Conservation (phyloP, 371 early-diverging fungal genomes). For the Mortierella sp. region DNA sequence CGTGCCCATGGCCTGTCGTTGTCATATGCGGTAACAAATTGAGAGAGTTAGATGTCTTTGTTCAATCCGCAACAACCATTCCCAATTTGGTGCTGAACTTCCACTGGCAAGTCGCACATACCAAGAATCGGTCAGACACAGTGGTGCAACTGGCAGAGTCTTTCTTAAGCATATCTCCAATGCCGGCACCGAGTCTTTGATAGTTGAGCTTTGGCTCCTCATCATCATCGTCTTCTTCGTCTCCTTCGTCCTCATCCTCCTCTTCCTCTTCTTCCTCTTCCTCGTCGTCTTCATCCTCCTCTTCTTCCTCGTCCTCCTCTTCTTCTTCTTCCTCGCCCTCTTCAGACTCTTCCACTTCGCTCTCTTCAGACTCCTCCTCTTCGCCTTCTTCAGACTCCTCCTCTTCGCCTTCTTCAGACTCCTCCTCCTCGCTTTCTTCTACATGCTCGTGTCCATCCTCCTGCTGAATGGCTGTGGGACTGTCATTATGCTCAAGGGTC, state of each 20-base stretch:
- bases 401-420: conserved; percentile 75
- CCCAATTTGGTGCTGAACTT: background rate
- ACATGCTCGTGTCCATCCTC: conserved; percentile 33
- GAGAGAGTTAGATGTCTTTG: background rate
- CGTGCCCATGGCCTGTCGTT: conserved; percentile 89
- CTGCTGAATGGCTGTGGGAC: conserved; percentile 8
- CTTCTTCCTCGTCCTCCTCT: conserved; percentile 35
- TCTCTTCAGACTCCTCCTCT: background rate
- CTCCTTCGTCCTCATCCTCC: conserved; percentile 60
- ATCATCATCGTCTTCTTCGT: conserved; percentile 71
- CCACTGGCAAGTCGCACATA: conserved; percentile 44
- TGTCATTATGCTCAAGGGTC: conserved; percentile 20
- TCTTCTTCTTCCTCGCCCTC: conserved; percentile 27
- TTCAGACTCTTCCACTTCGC: conserved; percentile 14
- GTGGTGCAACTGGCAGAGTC: conserved; percentile 88
- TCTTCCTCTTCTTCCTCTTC: conserved; percentile 44
- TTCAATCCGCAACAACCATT: background rate
- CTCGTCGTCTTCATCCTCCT: conserved; percentile 40
- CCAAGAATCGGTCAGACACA: conserved; percentile 88
- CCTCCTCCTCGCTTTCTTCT: conserved; percentile 60
- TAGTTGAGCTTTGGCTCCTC: conserved; percentile 94
- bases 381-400: conserved; percentile 76
- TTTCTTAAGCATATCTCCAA: conserved; percentile 84
- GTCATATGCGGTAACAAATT: background rate
- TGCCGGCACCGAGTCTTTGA: conserved; percentile 82